These are phyloP conservation scores for Sicyos baderoa DNA, from an alignment of 306 rosid species.

Conservation along the genomic window DNA sequence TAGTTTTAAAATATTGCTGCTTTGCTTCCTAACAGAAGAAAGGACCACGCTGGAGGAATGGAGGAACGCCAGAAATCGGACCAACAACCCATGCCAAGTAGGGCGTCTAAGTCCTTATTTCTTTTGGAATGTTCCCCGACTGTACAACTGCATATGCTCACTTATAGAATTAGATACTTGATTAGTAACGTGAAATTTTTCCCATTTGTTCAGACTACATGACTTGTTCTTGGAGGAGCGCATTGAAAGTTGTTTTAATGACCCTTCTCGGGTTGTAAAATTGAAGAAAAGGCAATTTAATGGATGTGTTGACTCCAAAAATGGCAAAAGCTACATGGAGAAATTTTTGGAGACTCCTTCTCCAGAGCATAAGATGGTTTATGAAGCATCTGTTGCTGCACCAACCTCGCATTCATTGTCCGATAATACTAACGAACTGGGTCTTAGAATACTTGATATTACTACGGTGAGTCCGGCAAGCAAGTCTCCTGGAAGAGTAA, in stretches of 20 bases:
- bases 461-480: conserved; percentile 43
- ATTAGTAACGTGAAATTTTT: conserved; percentile 24
- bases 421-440: conserved; percentile 42
- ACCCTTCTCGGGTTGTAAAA: conserved; percentile 71
- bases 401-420: conserved; percentile 29
- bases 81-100: conserved; percentile 72
- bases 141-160: conserved; percentile 19
- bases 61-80: conserved; percentile 48
- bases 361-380: conserved; percentile 46
- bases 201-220: conserved; percentile 55
- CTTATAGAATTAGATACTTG: conserved; percentile 22
- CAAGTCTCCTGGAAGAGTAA: conserved; percentile 41
- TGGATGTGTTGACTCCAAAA: conserved; percentile 48
- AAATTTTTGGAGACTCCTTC: conserved; percentile 52
- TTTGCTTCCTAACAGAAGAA: conserved; percentile 49
- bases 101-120: conserved; percentile 34
- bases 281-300: conserved; percentile 64
- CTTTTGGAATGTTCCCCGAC: conserved; percentile 21
- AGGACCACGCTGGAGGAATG: conserved; percentile 55
- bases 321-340: conserved; percentile 79
- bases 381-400: conserved; percentile 44
- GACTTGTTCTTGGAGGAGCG: conserved; percentile 81
- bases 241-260: conserved; percentile 53
- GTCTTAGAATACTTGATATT: conserved; percentile 65
- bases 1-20: conserved; percentile 7